Evolutionary conservation across 2,329 filamentous ascomycete genomes (phyloP).

Genomic region (Colletotrichum chlorophyti): DNA sequence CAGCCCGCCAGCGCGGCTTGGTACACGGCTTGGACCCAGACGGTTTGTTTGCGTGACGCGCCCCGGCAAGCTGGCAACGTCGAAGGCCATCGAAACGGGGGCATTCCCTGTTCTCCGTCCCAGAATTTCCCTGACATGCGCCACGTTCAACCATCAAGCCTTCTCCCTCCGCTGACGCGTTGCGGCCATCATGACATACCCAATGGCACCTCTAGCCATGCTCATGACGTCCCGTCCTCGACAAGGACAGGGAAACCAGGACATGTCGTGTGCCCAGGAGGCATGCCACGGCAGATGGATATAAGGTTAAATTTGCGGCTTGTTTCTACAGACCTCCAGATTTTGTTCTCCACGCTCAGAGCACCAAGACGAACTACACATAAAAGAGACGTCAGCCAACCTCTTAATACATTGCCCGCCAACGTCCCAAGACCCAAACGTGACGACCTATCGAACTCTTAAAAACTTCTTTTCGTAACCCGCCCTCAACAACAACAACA

Average conservation of each 20-base stretch:
- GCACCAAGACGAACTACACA: no score
- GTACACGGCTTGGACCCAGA: not conserved
- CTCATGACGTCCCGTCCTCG: not conserved
- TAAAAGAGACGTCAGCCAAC: no score
- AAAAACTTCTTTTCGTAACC: no score
- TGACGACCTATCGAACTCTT: no score
- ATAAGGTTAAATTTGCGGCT: not conserved
- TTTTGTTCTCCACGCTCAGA: not conserved
- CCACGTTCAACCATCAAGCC: not conserved
- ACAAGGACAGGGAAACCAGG: not conserved
- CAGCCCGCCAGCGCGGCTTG: not conserved
- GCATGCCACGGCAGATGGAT: not conserved
- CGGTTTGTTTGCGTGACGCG: no score
- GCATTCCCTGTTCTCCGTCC: not conserved
- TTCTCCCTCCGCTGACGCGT: slow-evolving; percentile 16
- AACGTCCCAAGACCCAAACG: no score
- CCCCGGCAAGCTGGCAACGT: no score
- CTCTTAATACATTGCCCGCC: not conserved
- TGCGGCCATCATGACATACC: not conserved
- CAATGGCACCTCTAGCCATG: slow-evolving; percentile 15
- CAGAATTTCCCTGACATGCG: not conserved
- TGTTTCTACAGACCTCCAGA: not conserved
- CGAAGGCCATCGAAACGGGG: not conserved
- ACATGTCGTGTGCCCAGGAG: slow-evolving; percentile 18
- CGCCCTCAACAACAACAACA: no score